These are phyloP conservation scores for Graphilbum ipis-grandicollis DNA, from an alignment of 2,329 filamentous ascomycete species.

Conservation along the genomic window DNA sequence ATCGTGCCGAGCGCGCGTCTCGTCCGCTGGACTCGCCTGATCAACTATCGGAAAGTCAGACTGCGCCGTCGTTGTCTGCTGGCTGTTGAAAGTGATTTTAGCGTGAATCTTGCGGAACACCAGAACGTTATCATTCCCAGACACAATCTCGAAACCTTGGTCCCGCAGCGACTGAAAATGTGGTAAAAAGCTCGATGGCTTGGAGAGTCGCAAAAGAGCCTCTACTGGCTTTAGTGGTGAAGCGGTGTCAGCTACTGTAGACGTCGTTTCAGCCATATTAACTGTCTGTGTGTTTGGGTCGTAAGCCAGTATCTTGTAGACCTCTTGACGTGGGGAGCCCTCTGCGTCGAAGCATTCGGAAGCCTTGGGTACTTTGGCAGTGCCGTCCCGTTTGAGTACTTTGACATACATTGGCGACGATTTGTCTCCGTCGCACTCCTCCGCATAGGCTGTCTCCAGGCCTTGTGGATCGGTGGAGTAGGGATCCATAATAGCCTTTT, in stretches of 20 bases:
- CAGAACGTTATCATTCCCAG: slow-evolving; percentile 43
- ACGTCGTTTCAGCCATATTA: slow-evolving; percentile 41
- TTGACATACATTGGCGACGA: slow-evolving; percentile 20
- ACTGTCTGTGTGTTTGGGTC: slow-evolving; percentile 40
- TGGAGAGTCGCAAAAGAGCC: slow-evolving; percentile 39
- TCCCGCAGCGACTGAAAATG: slow-evolving; percentile 40
- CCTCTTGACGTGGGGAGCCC: no score
- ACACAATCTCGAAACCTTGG: slow-evolving; percentile 49
- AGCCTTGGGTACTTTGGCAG: no score
- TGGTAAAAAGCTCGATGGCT: slow-evolving; percentile 47
- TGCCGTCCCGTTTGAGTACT: slow-evolving; percentile 6
- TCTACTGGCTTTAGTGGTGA: slow-evolving; percentile 38
- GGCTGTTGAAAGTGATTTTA: no score
- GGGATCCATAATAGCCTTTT: slow-evolving; percentile 4
- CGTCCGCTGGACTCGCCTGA: no score
- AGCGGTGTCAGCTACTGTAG: slow-evolving; percentile 29
- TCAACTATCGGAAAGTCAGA: no score
- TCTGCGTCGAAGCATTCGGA: no score
- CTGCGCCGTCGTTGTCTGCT: no score
- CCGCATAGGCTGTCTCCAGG: slow-evolving; percentile 27
- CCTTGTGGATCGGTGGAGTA: slow-evolving; percentile 29
- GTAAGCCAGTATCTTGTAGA: slow-evolving; percentile 52
- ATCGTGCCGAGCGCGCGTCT: no score
- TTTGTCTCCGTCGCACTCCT: slow-evolving; percentile 21
- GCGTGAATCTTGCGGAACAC: slow-evolving; percentile 49